Evolutionary conservation across 2,329 filamentous ascomycete genomes (phyloP).

Genomic region (Phoma sp.): DNA sequence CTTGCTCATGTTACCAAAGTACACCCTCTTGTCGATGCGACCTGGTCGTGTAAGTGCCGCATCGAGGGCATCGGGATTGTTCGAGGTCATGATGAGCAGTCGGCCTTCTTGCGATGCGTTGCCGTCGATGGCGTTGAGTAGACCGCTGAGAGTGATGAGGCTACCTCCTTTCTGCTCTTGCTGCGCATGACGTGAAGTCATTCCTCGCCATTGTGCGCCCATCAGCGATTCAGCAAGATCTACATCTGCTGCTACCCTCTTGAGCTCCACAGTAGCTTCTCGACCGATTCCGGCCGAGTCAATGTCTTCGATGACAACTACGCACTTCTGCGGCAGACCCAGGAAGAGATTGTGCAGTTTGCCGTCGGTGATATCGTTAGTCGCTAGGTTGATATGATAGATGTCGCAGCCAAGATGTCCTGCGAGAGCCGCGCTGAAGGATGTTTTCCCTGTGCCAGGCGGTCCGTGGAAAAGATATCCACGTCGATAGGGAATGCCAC

Average conservation of each 20-base stretch:
- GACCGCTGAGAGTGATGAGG: constrained; percentile 64
- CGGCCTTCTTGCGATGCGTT: constrained; percentile 79
- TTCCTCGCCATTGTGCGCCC: constrained; percentile 14
- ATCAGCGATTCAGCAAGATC: constrained; percentile 4
- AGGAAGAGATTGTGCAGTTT: constrained; percentile 41
- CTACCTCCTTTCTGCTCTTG: constrained; percentile 10
- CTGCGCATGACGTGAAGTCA: background rate
- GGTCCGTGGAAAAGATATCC: constrained; percentile 52
- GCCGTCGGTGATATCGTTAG: constrained; percentile 35
- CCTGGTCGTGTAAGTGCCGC: constrained; percentile 75
- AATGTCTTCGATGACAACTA: constrained; percentile 53
- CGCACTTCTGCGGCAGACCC: constrained; percentile 44
- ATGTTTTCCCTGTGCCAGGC: constrained; percentile 51
- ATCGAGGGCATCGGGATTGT: constrained; percentile 75
- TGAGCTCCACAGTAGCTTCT: constrained; percentile 13
- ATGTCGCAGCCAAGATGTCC: constrained; percentile 48
- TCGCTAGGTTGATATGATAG: constrained; percentile 47
- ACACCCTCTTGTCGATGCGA: constrained; percentile 82
- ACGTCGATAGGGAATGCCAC: constrained; percentile 43
- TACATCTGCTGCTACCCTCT: background rate
- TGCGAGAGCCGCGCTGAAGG: constrained; percentile 48
- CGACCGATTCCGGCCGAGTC: constrained; percentile 45
- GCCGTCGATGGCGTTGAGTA: constrained; percentile 84
- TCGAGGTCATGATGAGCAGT: constrained; percentile 82
- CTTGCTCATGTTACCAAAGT: constrained; percentile 52